Conservation (phyloP, 257 asterid genomes). For the Penstemon newberryi region DNA sequence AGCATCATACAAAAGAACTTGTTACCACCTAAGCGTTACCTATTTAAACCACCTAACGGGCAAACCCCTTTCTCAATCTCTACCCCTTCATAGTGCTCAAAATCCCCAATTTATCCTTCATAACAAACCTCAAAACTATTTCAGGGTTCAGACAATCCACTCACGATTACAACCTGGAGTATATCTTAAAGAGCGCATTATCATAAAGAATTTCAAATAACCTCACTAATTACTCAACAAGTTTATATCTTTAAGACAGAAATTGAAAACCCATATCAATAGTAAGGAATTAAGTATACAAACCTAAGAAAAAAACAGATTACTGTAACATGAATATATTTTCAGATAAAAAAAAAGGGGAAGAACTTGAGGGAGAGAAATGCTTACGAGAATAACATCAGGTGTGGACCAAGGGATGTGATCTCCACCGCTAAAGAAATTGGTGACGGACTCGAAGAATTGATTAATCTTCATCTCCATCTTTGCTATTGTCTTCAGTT, state of each 20-base stretch:
- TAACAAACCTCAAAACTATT: too few species aligned
- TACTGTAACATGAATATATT: not conserved
- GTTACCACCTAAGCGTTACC: too few species aligned
- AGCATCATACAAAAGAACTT: too few species aligned
- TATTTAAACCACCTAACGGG: too few species aligned
- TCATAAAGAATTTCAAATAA: too few species aligned
- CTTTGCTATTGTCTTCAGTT: conserved; percentile 8
- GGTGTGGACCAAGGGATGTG: conserved; percentile 47
- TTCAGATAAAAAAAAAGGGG: not conserved
- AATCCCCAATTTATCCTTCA: too few species aligned
- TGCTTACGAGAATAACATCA: conserved; percentile 6
- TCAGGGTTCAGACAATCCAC: too few species aligned
- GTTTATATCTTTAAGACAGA: not conserved
- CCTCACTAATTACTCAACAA: not conserved
- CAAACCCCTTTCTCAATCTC: too few species aligned
- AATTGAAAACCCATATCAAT: conserved; percentile 5
- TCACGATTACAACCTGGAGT: too few species aligned
- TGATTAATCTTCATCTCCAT: conserved; percentile 54
- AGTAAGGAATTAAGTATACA: not conserved
- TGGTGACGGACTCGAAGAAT: conserved; percentile 57
- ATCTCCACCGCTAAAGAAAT: conserved; percentile 72
- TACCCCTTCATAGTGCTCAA: too few species aligned
- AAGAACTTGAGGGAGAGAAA: not conserved
- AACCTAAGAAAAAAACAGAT: not conserved
- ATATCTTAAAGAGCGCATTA: too few species aligned